phyloP scores from a whole-genome alignment of 192 early-diverging fungal species.

The Diversispora epigaea region DNA sequence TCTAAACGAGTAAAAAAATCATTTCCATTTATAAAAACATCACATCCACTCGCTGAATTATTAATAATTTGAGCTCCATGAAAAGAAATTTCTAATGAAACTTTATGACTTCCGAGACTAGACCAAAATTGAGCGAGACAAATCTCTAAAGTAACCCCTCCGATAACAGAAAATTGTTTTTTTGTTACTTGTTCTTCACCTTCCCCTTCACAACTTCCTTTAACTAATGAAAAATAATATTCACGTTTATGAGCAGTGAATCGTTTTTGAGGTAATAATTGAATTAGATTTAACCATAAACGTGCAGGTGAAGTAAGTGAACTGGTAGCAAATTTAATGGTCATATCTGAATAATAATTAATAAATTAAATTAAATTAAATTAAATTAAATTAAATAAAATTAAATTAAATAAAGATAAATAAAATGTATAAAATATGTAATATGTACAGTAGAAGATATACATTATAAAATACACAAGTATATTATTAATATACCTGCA shows the following conservation, averaged over 20 bases:
- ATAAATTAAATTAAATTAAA: neutral
- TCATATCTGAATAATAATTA: constrained; percentile 33
- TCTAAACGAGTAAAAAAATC: constrained; percentile 70
- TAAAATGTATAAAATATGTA: neutral
- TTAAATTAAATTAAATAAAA: neutral
- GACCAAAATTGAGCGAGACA: constrained; percentile 91
- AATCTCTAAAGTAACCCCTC: constrained; percentile 73
- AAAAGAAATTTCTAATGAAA: constrained; percentile 76
- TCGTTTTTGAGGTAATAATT: constrained; percentile 71
- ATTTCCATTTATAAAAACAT: constrained; percentile 42
- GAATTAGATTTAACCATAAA: constrained; percentile 71
- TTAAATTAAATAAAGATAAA: neutral
- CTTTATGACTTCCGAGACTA: constrained; percentile 62
- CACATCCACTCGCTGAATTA: constrained; percentile 43
- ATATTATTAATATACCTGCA: constrained; percentile 45
- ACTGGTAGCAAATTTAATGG: constrained; percentile 38
- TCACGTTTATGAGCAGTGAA: constrained; percentile 59
- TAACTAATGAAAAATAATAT: constrained; percentile 56
- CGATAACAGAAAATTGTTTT: constrained; percentile 60
- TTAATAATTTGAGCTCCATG: constrained; percentile 66
- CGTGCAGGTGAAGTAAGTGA: constrained; percentile 54
- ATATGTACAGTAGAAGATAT: neutral
- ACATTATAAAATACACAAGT: neutral
- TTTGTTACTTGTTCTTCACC: constrained; percentile 55
- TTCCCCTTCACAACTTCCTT: constrained; percentile 61